phyloP scores from a whole-genome alignment of 495 filamentous ascomycete species.

The Aspergillus ostianus region DNA sequence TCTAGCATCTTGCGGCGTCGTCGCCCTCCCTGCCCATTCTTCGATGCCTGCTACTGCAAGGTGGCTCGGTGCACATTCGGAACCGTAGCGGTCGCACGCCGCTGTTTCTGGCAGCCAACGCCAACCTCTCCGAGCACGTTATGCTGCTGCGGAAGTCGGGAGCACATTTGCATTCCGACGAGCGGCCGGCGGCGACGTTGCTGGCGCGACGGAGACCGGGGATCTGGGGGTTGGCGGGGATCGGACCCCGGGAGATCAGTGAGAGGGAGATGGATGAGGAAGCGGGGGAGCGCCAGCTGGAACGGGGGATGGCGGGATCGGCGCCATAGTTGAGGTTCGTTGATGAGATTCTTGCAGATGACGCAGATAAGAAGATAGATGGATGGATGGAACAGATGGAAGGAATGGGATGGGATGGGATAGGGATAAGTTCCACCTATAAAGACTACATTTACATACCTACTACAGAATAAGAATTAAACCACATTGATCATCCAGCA shows the following conservation, averaged over 20 bases:
- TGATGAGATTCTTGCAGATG: neutral
- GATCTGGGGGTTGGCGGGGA: conserved; percentile 48
- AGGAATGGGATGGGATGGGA: no score
- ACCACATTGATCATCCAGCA: no score
- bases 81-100: conserved; percentile 82
- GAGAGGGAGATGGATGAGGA: conserved; percentile 35
- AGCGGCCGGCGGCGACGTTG: conserved; percentile 51
- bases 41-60: conserved; percentile 67
- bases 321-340: conserved; percentile 22
- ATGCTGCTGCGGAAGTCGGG: conserved; percentile 65
- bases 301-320: conserved; percentile 35
- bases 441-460: no score
- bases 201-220: conserved; percentile 44
- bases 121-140: conserved; percentile 60
- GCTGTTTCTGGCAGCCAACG: conserved; percentile 70
- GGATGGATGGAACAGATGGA: no score
- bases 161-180: conserved; percentile 66
- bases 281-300: conserved; percentile 12
- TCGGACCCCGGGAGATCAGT: conserved; percentile 37
- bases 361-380: neutral
- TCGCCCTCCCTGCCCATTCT: conserved; percentile 62
- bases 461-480: no score
- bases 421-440: neutral
- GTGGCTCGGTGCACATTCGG: conserved; percentile 82
- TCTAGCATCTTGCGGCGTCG: conserved; percentile 63